These are phyloP conservation scores for Leccinum proliferum DNA, from an alignment of 1,284 basidiomycete species.

Conservation along the genomic window DNA sequence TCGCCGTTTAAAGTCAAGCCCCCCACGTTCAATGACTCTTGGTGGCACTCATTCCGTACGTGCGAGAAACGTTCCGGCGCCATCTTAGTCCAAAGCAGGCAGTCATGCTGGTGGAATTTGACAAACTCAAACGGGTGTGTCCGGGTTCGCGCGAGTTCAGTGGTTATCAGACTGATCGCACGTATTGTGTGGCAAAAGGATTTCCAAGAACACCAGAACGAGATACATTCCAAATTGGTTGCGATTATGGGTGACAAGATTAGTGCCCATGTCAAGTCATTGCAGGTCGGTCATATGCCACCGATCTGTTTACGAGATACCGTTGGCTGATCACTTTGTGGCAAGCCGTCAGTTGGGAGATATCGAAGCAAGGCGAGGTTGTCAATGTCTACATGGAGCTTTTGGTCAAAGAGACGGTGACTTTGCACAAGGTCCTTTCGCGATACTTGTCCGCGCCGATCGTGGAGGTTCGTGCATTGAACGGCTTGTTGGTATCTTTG, in stretches of 20 bases:
- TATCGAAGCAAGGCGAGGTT: constrained; percentile 46
- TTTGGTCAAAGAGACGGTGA: constrained; percentile 93
- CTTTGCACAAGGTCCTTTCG: constrained; percentile 93
- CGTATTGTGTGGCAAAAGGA: constrained; percentile 49
- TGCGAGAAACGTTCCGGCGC: constrained; percentile 90
- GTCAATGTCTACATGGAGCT: constrained; percentile 86
- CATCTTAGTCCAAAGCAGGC: constrained; percentile 92
- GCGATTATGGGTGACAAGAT: constrained; percentile 98
- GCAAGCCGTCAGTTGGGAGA: constrained; percentile 75
- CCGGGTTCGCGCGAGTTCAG: constrained; percentile 4
- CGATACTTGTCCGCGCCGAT: constrained; percentile 78
- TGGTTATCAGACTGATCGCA: constrained; percentile 14
- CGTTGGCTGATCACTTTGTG: constrained; percentile 6
- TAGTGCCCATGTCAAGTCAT: constrained; percentile 75
- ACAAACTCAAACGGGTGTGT: constrained; percentile 91
- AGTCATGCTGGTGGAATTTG: constrained; percentile 96
- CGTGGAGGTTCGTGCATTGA: constrained; percentile 58
- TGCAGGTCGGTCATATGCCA: constrained; percentile 50
- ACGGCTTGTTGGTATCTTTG: not conserved
- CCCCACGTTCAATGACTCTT: no score
- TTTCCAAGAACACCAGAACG: constrained; percentile 98
- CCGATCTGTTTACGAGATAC: not conserved
- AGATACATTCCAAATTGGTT: constrained; percentile 96
- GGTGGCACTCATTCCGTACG: constrained; percentile 95
- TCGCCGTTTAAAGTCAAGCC: constrained; percentile 37